Evolutionary conservation across 2,329 filamentous ascomycete genomes (phyloP), one percentile per base, ranked within the genome.

Genomic region (Zymoseptoria ardabiliae): DNA sequence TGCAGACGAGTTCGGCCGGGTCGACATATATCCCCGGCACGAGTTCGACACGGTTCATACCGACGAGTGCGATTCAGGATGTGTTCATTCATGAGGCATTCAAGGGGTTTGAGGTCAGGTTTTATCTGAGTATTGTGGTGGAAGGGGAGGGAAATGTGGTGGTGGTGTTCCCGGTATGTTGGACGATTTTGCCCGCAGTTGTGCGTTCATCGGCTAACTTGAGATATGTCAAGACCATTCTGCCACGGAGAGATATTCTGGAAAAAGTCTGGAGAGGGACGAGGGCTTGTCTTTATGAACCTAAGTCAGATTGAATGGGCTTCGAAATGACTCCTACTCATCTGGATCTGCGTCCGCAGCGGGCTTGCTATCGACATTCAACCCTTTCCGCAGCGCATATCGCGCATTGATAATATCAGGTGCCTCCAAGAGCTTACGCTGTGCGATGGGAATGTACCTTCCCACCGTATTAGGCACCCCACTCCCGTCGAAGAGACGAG

Each of bases 11-110:
- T 7, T 88, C 86, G 1, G 86, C 85, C 25, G 85, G 86, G 8
- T 75, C 81, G 1, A 88, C 85, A 8, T 91, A 90, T 69, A 79
- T 92, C 6, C 35, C 35, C 4, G 80, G 81, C 45, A 78, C 79
- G 8, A 76, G 82, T 2, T 79, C 81, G 1, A 88, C 85, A n/a
- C 78, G 86, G 54, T 90, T 90, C 73, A 97, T 99, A 60, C 93
- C 94, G 0, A 96, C 93, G 0, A 89, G 88, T 51, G 87, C 90
- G 75, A 95, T 99, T 59, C 90, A 90, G 71, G 94, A 99, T 72
- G 87, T 99, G 58, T 85, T 97, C 57, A 89, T 99, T 55, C 91
- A 97, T 72, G 94, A 99, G 78, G 94, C 92, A 3, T 97, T 97
- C 75, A 85, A 85, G 59, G 92, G 92, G 0, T 96, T 97, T 70